phyloP scores from a whole-genome alignment of 139 green algal genomes.

The Haematococcus lacustris region DNA sequence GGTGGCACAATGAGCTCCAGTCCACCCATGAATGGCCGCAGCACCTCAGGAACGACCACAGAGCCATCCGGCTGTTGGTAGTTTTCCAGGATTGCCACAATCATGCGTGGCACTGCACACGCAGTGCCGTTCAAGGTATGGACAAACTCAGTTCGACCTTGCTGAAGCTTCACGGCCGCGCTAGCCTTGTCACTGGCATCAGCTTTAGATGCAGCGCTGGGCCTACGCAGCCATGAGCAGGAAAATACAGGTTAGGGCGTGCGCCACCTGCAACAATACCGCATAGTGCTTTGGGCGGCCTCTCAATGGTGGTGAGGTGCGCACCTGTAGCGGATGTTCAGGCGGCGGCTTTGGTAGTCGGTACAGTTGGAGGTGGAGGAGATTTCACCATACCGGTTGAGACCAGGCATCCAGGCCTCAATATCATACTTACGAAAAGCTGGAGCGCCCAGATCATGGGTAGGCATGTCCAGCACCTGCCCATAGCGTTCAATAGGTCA shows the following conservation, averaged over 20 bases:
- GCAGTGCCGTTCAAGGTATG: constrained; percentile 98
- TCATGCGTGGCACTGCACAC: constrained; percentile 92
- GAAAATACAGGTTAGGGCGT: too few species aligned
- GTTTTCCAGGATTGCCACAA: constrained; percentile 96
- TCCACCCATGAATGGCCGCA: constrained; percentile 89
- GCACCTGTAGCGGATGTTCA: constrained; percentile 74
- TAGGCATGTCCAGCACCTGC: constrained; percentile 92
- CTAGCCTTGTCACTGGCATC: too few species aligned
- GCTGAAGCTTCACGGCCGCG: too few species aligned
- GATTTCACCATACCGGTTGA: constrained; percentile 93
- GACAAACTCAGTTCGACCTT: constrained; percentile 71
- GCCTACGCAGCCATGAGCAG: too few species aligned
- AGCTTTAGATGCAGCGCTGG: too few species aligned
- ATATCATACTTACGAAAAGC: constrained; percentile 97
- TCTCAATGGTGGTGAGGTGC: too few species aligned
- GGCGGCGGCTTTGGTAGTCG: constrained; percentile 88
- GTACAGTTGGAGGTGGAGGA: constrained; percentile 96
- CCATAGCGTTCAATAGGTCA: background rate
- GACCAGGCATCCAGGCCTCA: constrained; percentile 94
- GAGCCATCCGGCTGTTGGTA: constrained; percentile 89
- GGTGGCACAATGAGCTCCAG: constrained; percentile 56
- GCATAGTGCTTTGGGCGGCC: too few species aligned
- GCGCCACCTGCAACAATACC: too few species aligned
- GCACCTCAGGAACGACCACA: constrained; percentile 74
- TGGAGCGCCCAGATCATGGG: constrained; percentile 87